Evolutionary conservation across 345 rosid species (phyloP).

Genomic region (Geranium rotundifolium): DNA sequence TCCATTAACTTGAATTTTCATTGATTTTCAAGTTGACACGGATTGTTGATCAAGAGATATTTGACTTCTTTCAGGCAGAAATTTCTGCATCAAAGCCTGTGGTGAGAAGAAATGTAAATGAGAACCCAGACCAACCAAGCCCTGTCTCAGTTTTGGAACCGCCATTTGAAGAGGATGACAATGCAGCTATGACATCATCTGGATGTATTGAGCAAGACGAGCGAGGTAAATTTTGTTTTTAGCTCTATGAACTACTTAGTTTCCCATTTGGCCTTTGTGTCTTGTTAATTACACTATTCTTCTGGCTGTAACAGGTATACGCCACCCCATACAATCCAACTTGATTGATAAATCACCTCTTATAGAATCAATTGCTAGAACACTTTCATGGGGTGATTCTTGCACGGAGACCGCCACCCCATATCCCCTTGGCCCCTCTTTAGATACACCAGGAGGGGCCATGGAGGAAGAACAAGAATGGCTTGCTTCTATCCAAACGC

Average conservation of each 20-base stretch:
- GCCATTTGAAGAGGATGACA: conserved; percentile 46
- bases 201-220: conserved; percentile 16
- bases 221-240: conserved; percentile 18
- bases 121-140: conserved; percentile 54
- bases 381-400: conserved; percentile 48
- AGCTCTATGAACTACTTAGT: too few species aligned
- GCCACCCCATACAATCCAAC: conserved; percentile 32
- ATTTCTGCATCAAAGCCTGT: conserved; percentile 20
- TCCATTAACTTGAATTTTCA: background rate
- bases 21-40: background rate
- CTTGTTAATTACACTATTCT: background rate
- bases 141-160: conserved; percentile 51
- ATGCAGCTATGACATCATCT: conserved; percentile 24
- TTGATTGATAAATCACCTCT: conserved; percentile 75
- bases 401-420: conserved; percentile 25
- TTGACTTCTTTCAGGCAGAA: conserved; percentile 19
- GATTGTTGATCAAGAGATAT: background rate
- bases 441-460: conserved; percentile 4
- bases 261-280: background rate
- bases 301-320: conserved; percentile 18
- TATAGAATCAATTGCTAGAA: conserved; percentile 54
- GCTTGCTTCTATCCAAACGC: conserved; percentile 39
- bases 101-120: conserved; percentile 14
- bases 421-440: conserved; percentile 25
- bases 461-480: conserved; percentile 29